phyloP scores from a whole-genome alignment of 768 basidiomycete species.

The Russula brevipes region DNA sequence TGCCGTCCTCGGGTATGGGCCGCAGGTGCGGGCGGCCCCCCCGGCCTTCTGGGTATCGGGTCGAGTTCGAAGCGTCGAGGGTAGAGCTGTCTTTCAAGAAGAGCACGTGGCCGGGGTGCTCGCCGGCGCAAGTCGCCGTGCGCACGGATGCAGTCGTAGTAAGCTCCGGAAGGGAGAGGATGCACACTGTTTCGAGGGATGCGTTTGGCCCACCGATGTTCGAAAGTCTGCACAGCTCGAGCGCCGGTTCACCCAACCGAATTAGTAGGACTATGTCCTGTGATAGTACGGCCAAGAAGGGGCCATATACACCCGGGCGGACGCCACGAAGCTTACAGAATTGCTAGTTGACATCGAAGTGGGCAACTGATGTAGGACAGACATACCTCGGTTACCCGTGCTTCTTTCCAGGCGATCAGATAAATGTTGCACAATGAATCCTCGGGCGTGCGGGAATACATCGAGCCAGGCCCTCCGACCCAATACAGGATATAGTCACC shows the following conservation, averaged over 20 bases:
- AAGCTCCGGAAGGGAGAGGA: constrained; percentile 8
- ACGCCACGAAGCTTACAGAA: not conserved
- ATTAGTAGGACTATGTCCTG: constrained; percentile 9
- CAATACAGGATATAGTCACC: constrained; percentile 19
- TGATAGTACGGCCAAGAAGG: constrained; percentile 9
- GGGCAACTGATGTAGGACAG: too few species aligned
- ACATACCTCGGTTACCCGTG: constrained; percentile 12
- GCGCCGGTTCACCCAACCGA: constrained; percentile 12
- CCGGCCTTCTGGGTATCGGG: not conserved
- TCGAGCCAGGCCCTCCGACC: constrained; percentile 4
- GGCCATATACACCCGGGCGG: constrained; percentile 10
- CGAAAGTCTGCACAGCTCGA: constrained; percentile 10
- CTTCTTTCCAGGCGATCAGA: constrained; percentile 16
- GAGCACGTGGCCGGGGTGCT: constrained; percentile 16
- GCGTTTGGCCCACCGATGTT: not conserved
- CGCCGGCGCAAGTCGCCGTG: constrained; percentile 14
- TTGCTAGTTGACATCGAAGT: not conserved
- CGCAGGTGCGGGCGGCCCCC: not conserved
- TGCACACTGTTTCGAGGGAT: constrained; percentile 10
- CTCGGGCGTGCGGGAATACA: not conserved
- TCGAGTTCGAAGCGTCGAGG: not conserved
- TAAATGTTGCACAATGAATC: constrained; percentile 8
- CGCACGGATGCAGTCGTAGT: not conserved
- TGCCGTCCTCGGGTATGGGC: constrained; percentile 8
- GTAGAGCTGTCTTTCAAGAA: not conserved